Conservation (phyloP, 495 filamentous ascomycete species). For the Aspergillus nidulans region DNA sequence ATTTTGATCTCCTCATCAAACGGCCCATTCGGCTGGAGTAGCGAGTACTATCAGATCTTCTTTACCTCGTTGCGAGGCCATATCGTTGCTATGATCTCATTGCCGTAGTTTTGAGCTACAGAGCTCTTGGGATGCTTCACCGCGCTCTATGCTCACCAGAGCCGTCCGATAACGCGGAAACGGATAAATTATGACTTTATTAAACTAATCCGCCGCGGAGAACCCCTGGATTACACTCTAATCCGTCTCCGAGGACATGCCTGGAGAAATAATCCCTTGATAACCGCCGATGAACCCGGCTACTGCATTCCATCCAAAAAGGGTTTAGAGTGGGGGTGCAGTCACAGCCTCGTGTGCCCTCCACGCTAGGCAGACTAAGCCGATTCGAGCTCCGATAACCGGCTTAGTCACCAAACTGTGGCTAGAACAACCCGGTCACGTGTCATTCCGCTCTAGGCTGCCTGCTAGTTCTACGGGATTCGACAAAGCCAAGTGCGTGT, state of each 20-base stretch:
- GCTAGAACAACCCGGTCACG: neutral
- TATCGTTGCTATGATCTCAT: neutral
- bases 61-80: neutral
- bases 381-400: neutral
- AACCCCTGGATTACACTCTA: neutral
- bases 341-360: neutral
- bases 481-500: neutral
- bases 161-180: neutral
- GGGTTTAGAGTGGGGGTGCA: slow-evolving; percentile 22
- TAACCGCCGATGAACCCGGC: slow-evolving; percentile 2
- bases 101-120: neutral
- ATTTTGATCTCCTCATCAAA: neutral
- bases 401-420: neutral
- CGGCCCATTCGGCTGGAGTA: neutral
- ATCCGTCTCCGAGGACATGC: slow-evolving; percentile 3
- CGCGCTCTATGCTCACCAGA: neutral
- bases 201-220: slow-evolving; percentile 8
- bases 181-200: neutral
- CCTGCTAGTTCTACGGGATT: slow-evolving; percentile 2
- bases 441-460: neutral
- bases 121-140: neutral
- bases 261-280: neutral
- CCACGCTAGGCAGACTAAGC: too few species aligned
- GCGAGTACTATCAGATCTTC: neutral
- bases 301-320: slow-evolving; percentile 15